phyloP scores from a whole-genome alignment of 208 protist species.

The Trypanosoma boissoni region DNA sequence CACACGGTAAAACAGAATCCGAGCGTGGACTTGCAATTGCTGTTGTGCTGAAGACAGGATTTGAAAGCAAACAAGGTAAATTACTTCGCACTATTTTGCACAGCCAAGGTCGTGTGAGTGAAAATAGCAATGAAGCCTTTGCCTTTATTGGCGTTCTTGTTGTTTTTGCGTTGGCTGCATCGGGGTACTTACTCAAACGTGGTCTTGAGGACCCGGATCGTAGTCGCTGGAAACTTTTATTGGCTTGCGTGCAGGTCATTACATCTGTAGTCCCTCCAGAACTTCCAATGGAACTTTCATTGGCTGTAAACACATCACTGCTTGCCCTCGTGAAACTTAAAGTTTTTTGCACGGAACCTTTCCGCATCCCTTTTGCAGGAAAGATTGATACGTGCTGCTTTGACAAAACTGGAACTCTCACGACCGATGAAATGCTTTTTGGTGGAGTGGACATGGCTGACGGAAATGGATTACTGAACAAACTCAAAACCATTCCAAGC shows the following conservation, averaged over 20 bases:
- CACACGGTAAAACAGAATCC: conserved; percentile 44
- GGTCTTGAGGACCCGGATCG: conserved; percentile 78
- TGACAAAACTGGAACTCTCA: conserved; percentile 99
- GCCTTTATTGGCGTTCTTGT: conserved; percentile 97
- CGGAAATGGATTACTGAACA: conserved; percentile 88
- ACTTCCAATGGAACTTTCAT: conserved; percentile 98
- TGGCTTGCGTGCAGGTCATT: conserved; percentile 98
- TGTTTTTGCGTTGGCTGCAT: conserved; percentile 94
- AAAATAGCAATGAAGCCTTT: conserved; percentile 95
- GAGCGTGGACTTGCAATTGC: conserved; percentile 67
- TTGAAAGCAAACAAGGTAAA: conserved; percentile 98
- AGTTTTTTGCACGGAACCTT: conserved; percentile 97
- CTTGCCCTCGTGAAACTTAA: conserved; percentile 89
- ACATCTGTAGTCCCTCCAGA: conserved; percentile 99
- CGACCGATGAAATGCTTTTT: conserved; percentile 93
- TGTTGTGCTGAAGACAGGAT: conserved; percentile 98
- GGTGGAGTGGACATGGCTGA: conserved; percentile 85
- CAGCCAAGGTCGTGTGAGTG: conserved; percentile 93
- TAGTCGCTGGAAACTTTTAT: conserved; percentile 95
- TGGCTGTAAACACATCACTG: conserved; percentile 98
- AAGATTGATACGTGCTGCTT: conserved; percentile 99
- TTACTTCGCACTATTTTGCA: conserved; percentile 93
- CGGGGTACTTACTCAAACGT: conserved; percentile 94
- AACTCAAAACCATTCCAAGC: conserved; percentile 66
- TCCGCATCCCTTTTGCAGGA: conserved; percentile 99